Evolutionary conservation across 225 moss, liverwort and hornwort species (phyloP).

Genomic region (Marchantia polymorpha): DNA sequence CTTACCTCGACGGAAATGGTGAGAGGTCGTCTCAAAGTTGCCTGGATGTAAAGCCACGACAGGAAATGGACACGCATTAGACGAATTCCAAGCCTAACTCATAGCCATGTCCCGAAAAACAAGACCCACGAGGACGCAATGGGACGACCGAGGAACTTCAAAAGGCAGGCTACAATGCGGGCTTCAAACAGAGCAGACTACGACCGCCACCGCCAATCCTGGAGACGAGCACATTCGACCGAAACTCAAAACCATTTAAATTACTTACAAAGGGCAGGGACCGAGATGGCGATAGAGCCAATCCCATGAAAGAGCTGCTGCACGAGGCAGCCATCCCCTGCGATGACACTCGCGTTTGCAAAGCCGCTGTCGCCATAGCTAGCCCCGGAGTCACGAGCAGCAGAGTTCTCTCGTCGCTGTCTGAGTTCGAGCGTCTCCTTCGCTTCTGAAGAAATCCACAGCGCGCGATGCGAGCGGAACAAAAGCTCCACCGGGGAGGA

Average conservation of each 20-base stretch:
- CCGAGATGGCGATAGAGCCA: slow-evolving; percentile 21
- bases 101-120: not conserved
- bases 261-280: slow-evolving; percentile 26
- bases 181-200: no score
- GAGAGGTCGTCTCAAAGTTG: slow-evolving; percentile 32
- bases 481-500: not conserved
- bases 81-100: not conserved
- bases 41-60: slow-evolving; percentile 16
- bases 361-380: slow-evolving; percentile 34
- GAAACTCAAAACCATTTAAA: not conserved
- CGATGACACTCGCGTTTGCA: slow-evolving; percentile 30
- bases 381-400: not conserved
- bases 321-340: slow-evolving; percentile 27
- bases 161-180: not conserved
- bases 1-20: slow-evolving; percentile 42
- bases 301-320: slow-evolving; percentile 21
- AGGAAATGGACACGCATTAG: not conserved
- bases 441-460: not conserved
- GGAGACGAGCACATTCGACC: no score
- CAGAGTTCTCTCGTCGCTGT: not conserved
- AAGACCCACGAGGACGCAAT: not conserved
- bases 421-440: not conserved
- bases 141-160: not conserved
- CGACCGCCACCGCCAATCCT: no score
- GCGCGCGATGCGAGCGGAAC: not conserved